Percentiles rank a stretch among this genome's conserved stretches.
Conservation (phyloP, 805 yeast genomes). For the Hanseniaspora pseudoguilliermondii region DNA sequence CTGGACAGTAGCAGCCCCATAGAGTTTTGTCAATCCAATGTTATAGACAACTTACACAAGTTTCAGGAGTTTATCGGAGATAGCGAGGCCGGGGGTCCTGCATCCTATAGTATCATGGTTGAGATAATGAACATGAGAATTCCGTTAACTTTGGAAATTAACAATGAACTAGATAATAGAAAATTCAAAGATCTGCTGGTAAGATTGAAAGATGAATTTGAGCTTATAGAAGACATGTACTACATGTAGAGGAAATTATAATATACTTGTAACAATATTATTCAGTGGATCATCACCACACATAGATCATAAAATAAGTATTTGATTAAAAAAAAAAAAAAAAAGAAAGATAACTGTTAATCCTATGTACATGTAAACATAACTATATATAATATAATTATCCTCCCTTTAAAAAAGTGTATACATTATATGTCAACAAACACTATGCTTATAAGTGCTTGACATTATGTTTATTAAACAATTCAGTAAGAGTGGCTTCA, state of each 20-base stretch:
- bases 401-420: no score
- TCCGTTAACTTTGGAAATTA: constrained; percentile 19
- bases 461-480: not conserved
- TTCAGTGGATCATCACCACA: no score
- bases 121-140: constrained; percentile 15
- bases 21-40: not conserved
- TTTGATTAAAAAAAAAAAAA: not conserved
- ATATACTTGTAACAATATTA: not conserved
- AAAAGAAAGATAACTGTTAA: not conserved
- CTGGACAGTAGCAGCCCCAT: not conserved
- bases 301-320: no score
- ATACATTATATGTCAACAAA: not conserved
- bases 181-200: constrained; percentile 20
- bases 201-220: constrained; percentile 23
- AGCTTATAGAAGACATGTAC: constrained; percentile 21
- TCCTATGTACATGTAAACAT: not conserved
- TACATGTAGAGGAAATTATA: constrained; percentile 1
- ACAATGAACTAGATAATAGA: constrained; percentile 16
- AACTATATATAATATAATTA: not conserved
- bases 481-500: not conserved
- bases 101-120: constrained; percentile 3
- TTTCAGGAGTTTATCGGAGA: constrained; percentile 7
- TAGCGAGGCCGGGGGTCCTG: not conserved
- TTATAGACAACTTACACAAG: constrained; percentile 8
- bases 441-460: not conserved